phyloP scores from a whole-genome alignment of 1,139 yeast genomes.

The Saccharomycopsis hybrid region DNA sequence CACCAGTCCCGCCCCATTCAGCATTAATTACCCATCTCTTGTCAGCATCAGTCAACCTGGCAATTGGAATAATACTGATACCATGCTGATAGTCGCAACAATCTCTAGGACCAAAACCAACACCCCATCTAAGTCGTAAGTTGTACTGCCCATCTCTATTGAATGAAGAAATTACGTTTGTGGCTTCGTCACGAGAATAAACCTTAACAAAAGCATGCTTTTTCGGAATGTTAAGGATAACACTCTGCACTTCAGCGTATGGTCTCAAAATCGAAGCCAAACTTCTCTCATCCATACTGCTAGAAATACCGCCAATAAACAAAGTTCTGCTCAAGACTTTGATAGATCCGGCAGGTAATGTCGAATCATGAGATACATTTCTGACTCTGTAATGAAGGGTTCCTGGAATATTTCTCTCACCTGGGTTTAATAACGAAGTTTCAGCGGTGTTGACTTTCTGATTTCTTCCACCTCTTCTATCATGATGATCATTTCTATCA shows the following conservation, averaged over 20 bases:
- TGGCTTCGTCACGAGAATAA: constrained; percentile 93
- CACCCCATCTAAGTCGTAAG: constrained; percentile 94
- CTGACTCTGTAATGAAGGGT: constrained; percentile 70
- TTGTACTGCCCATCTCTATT: constrained; percentile 37
- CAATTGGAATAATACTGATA: constrained; percentile 76
- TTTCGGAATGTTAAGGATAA: constrained; percentile 78
- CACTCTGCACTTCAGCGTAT: constrained; percentile 92
- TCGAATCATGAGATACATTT: constrained; percentile 60
- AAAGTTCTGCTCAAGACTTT: constrained; percentile 85
- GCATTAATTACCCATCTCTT: constrained; percentile 83
- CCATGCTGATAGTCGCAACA: constrained; percentile 95
- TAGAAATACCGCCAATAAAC: constrained; percentile 91
- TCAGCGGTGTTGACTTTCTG: constrained; percentile 13
- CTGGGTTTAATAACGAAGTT: constrained; percentile 32
- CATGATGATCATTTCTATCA: constrained; percentile 6
- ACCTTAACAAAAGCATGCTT: constrained; percentile 95
- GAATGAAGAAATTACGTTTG: constrained; percentile 57
- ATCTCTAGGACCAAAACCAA: constrained; percentile 97
- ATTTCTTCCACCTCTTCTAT: constrained; percentile 2
- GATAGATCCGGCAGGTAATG: constrained; percentile 72
- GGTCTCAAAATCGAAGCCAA: constrained; percentile 60
- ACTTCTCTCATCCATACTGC: constrained; percentile 68
- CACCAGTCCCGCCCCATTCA: constrained; percentile 98
- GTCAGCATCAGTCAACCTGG: constrained; percentile 90
- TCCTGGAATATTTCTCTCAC: constrained; percentile 62